Percentiles rank a stretch among this genome's conserved stretches.
Conservation (phyloP, 768 basidiomycete species). For the Psilocybe cyanescens region DNA sequence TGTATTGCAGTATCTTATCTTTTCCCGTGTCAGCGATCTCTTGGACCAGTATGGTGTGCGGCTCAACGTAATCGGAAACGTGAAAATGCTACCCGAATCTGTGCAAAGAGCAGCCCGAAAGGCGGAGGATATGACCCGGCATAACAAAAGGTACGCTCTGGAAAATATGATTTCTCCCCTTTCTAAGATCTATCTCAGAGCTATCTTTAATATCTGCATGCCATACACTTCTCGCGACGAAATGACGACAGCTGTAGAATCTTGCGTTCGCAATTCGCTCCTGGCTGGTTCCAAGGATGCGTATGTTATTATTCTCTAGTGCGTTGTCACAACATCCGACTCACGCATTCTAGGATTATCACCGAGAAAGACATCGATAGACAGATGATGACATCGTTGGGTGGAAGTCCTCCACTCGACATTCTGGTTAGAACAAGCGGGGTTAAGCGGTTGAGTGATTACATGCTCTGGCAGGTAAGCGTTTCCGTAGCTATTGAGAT, state of each 20-base stretch:
- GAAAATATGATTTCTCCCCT: background rate
- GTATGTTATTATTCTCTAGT: constrained; percentile 14
- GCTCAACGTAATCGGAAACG: constrained; percentile 81
- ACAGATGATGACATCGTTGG: constrained; percentile 67
- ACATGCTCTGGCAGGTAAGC: constrained; percentile 92
- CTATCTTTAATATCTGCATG: constrained; percentile 91
- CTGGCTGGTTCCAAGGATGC: constrained; percentile 21
- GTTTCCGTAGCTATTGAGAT: background rate
- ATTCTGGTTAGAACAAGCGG: constrained; percentile 92
- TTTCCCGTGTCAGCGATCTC: constrained; percentile 57
- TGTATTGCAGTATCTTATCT: background rate
- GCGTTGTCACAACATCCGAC: background rate
- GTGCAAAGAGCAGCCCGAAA: constrained; percentile 70
- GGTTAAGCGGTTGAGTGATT: constrained; percentile 88
- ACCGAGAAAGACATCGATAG: constrained; percentile 71
- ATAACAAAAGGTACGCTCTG: constrained; percentile 65
- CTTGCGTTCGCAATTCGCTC: constrained; percentile 45
- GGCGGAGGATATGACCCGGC: constrained; percentile 77
- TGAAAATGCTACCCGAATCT: constrained; percentile 72
- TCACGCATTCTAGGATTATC: constrained; percentile 35
- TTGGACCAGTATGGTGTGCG: constrained; percentile 83
- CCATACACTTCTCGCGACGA: constrained; percentile 93
- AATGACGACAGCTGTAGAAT: constrained; percentile 78
- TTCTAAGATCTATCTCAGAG: constrained; percentile 44
- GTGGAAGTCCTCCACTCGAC: constrained; percentile 81